Conservation (phyloP, 1,284 basidiomycete species). For the Ganoderma meredithae region DNA sequence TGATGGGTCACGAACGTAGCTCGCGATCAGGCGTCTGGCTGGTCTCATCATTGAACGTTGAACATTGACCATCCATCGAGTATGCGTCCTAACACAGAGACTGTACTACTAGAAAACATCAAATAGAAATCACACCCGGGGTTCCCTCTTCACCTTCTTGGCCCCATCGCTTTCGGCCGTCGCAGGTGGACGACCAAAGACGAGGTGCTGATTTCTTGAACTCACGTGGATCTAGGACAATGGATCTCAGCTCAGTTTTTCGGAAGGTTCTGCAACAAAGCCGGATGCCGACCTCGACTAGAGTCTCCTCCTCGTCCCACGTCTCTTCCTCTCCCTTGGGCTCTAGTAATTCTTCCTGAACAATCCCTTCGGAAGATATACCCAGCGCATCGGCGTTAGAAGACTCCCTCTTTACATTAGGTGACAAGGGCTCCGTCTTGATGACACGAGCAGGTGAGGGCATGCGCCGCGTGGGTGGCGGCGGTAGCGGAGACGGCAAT, state of each 20-base stretch:
- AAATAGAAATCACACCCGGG: neutral
- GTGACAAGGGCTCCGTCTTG: neutral
- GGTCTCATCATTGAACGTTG: no score
- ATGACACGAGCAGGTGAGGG: neutral
- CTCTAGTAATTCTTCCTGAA: neutral
- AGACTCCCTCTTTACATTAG: conserved; percentile 7
- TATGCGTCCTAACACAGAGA: no score
- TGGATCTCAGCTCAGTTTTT: no score
- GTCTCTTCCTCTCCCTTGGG: conserved; percentile 13
- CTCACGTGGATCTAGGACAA: conserved; percentile 16
- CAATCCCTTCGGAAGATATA: neutral
- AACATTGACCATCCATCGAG: no score
- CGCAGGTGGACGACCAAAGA: conserved; percentile 14
- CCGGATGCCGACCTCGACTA: conserved; percentile 17
- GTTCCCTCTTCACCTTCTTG: conserved; percentile 11
- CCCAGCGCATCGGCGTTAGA: neutral
- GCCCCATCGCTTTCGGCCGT: neutral
- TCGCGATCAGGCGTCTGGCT: no score
- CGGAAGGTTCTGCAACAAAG: no score
- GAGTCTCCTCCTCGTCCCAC: conserved; percentile 9
- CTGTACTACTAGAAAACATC: neutral
- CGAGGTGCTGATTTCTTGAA: conserved; percentile 14
- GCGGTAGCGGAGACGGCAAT: neutral
- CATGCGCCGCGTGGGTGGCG: neutral
- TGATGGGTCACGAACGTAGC: no score